Conservation (phyloP, 1,284 basidiomycete species). For the Sanghuangporus sanghuang region DNA sequence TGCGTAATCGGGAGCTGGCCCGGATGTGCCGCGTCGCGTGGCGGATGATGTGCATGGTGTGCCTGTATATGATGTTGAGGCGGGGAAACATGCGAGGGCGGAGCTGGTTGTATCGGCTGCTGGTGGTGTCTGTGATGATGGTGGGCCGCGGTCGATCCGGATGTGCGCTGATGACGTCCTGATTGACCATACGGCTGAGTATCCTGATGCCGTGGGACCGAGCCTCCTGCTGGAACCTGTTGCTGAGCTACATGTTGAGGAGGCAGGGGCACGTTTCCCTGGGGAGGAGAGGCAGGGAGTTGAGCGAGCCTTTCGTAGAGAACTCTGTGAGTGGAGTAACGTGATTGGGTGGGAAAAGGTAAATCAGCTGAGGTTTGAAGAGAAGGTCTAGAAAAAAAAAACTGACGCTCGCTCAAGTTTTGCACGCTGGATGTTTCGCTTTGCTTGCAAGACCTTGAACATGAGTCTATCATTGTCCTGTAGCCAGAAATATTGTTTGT, state of each 20-base stretch:
- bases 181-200: not conserved
- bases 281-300: slow-evolving; percentile 48
- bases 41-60: slow-evolving; percentile 3
- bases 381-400: slow-evolving; percentile 21
- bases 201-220: slow-evolving; percentile 19
- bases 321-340: slow-evolving; percentile 40
- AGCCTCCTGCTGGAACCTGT: slow-evolving; percentile 38
- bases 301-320: slow-evolving; percentile 70
- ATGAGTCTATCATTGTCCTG: slow-evolving; percentile 88
- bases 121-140: slow-evolving; percentile 8
- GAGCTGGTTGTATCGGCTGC: slow-evolving; percentile 9
- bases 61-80: slow-evolving; percentile 3
- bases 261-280: slow-evolving; percentile 24
- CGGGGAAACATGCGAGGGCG: slow-evolving; percentile 7
- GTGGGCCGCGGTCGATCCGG: not conserved
- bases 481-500: slow-evolving; percentile 7
- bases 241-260: slow-evolving; percentile 18
- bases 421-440: slow-evolving; percentile 83
- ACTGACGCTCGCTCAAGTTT: slow-evolving; percentile 87
- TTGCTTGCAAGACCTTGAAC: slow-evolving; percentile 75
- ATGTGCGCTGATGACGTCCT: not conserved
- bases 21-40: slow-evolving; percentile 9
- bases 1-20: slow-evolving; percentile 14
- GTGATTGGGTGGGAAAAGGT: slow-evolving; percentile 22
- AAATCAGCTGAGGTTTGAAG: slow-evolving; percentile 17